Evolutionary conservation across 2,329 filamentous ascomycete species (phyloP), one percentile per base, ranked within the genome.

Genomic region (Phialophora tarda): DNA sequence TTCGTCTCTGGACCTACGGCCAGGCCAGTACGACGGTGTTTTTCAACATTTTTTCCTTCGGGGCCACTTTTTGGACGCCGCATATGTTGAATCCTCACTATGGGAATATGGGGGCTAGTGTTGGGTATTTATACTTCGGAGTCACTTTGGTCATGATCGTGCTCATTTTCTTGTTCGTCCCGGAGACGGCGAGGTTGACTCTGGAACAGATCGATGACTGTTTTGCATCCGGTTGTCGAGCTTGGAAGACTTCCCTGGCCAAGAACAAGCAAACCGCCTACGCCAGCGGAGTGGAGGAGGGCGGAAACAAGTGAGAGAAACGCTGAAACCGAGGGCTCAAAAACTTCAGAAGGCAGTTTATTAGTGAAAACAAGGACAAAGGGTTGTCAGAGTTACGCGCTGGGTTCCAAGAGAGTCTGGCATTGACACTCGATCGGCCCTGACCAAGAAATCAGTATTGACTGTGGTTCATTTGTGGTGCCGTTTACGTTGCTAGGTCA

Each of bases 81-180:
- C 8, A 30, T 30, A 30, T 30, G 28, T 30, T 26, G 26, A 26
- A 26, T 26, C 26, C 26, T 26, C 2, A 26, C 26, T 26, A 26
- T 26, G 26, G 26, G 26, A 71, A 74, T 30, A 73, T 73, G 73
- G 73, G 73, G 0, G 53, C 71, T 1, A 74, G 71, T 58, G 74
- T 75, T n/a, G 74, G 74, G 1, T 75, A 75, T 30, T 75, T 75
- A 51, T 75, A 75, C 56, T 56, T 62, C 21, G 59, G 30, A 23
- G 17, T 56, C 10, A 47, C 30, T 11, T 21, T 62, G 11, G 48
- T 55, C 10, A 28, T 65, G 6, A 21, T 61, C 62, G 11, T 57
- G 10, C 23, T 55, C 3, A 32, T 28, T 7, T 65, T 54, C 34
- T 24, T 61, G 24, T 47, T 74, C 17, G 70, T 75, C 6, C 74